These are phyloP conservation scores for Aspergillus panamensis DNA, from an alignment of 495 filamentous ascomycete genomes.

Conservation along the genomic window DNA sequence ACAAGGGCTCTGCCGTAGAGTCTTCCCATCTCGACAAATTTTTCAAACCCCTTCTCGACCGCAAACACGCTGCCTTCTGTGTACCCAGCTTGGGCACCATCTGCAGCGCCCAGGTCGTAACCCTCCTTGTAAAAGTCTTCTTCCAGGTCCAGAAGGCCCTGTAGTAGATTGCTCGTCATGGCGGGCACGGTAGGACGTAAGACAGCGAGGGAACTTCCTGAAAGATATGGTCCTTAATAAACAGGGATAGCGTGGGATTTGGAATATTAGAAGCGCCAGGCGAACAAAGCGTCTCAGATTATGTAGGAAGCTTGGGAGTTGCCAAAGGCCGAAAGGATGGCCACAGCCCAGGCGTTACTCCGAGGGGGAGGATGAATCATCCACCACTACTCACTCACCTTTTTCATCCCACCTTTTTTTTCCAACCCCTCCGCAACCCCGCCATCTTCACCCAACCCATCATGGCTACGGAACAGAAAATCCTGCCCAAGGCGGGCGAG, in stretches of 20 bases:
- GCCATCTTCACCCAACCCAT: constrained; percentile 22
- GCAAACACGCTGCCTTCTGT: constrained; percentile 88
- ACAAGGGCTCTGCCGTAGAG: constrained; percentile 78
- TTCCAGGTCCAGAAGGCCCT: constrained; percentile 72
- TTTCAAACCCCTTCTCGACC: constrained; percentile 89
- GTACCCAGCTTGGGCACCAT: constrained; percentile 75
- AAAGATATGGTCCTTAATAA: too few relatives aligned
- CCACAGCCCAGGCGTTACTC: not conserved
- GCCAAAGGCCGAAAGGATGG: too few relatives aligned
- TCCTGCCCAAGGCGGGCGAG: constrained; percentile 43
- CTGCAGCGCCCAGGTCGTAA: constrained; percentile 66
- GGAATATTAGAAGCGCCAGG: too few relatives aligned
- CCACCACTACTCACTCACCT: constrained; percentile 16
- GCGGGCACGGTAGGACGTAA: not conserved
- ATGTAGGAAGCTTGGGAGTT: not conserved
- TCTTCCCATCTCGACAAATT: constrained; percentile 73
- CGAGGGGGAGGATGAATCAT: constrained; percentile 22
- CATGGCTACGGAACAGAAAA: constrained; percentile 33
- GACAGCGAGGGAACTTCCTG: not conserved
- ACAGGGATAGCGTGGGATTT: too few relatives aligned
- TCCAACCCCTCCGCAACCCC: constrained; percentile 30
- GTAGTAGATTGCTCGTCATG: constrained; percentile 59
- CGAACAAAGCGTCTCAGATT: not conserved
- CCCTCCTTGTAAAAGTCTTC: constrained; percentile 84
- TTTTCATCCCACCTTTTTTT: constrained; percentile 22